Conservation (phyloP, 139 green algal species). For the Picochlorum sp. region DNA sequence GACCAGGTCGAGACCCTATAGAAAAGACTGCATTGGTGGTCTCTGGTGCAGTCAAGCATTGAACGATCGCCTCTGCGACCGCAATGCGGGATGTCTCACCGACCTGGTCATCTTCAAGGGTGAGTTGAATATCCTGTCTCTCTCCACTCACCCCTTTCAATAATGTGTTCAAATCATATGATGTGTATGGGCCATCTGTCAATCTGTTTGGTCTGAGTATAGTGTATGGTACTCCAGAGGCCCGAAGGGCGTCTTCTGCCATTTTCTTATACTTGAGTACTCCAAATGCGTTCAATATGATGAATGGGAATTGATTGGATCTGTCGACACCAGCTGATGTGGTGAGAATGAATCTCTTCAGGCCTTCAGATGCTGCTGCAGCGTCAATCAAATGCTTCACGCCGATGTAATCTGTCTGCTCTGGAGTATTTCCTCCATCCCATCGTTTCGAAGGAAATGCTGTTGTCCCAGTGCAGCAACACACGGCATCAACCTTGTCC, state of each 20-base stretch:
- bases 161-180: slow-evolving; percentile 95
- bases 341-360: slow-evolving; percentile 79
- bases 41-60: slow-evolving; percentile 35
- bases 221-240: slow-evolving; percentile 76
- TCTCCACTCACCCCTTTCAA: slow-evolving; percentile 52
- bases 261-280: slow-evolving; percentile 88
- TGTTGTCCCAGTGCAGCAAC: slow-evolving; percentile 73
- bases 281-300: slow-evolving; percentile 88
- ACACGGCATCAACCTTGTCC: slow-evolving; percentile 46
- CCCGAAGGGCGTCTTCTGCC: slow-evolving; percentile 57
- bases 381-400: slow-evolving; percentile 66
- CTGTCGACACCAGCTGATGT: slow-evolving; percentile 82
- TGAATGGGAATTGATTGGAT: slow-evolving; percentile 54
- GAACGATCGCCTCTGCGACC: slow-evolving; percentile 66
- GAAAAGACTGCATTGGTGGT: slow-evolving; percentile 40
- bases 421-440: slow-evolving; percentile 68
- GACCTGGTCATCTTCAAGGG: slow-evolving; percentile 44
- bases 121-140: slow-evolving; percentile 41
- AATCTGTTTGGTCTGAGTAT: slow-evolving; percentile 83
- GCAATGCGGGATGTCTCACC: slow-evolving; percentile 70
- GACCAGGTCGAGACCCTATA: slow-evolving; percentile 46
- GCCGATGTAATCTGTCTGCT: slow-evolving; percentile 64
- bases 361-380: not conserved
- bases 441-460: slow-evolving; percentile 76
- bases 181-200: slow-evolving; percentile 95